phyloP scores from a whole-genome alignment of 2,329 filamentous ascomycete species.

The Lachnellula willkommii region DNA sequence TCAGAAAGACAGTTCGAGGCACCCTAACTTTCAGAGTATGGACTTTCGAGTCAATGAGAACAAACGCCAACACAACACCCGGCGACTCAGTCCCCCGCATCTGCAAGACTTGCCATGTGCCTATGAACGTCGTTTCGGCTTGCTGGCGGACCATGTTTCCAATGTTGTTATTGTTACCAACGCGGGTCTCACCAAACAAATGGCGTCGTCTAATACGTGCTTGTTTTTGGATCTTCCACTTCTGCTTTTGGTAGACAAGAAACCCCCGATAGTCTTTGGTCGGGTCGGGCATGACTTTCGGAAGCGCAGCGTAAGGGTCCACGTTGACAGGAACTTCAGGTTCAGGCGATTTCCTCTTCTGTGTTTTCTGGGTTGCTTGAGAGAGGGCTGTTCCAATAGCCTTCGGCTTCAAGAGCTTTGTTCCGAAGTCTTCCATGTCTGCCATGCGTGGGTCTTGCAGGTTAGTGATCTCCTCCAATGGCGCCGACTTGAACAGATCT shows the following conservation, averaged over 20 bases:
- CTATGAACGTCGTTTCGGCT: conserved; percentile 82
- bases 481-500: conserved; percentile 73
- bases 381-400: conserved; percentile 49
- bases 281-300: conserved; percentile 76
- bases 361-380: conserved; percentile 43
- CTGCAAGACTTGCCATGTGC: conserved; percentile 92
- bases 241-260: conserved; percentile 91
- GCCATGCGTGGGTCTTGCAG: conserved; percentile 47
- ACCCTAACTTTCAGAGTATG: conserved; percentile 86
- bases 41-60: conserved; percentile 89
- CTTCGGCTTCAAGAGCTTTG: conserved; percentile 61
- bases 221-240: conserved; percentile 97
- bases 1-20: conserved; percentile 83
- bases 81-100: conserved; percentile 76
- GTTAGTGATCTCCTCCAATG: conserved; percentile 69
- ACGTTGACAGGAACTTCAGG: conserved; percentile 53
- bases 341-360: conserved; percentile 72
- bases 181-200: conserved; percentile 80
- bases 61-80: conserved; percentile 81
- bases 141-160: conserved; percentile 80
- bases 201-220: conserved; percentile 80
- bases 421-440: conserved; percentile 80
- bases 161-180: conserved; percentile 59
- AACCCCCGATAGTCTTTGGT: conserved; percentile 84
- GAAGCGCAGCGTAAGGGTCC: conserved; percentile 78